Evolutionary conservation across 805 yeast genomes (phyloP).

Genomic region (Phaffomyces antillensis): DNA sequence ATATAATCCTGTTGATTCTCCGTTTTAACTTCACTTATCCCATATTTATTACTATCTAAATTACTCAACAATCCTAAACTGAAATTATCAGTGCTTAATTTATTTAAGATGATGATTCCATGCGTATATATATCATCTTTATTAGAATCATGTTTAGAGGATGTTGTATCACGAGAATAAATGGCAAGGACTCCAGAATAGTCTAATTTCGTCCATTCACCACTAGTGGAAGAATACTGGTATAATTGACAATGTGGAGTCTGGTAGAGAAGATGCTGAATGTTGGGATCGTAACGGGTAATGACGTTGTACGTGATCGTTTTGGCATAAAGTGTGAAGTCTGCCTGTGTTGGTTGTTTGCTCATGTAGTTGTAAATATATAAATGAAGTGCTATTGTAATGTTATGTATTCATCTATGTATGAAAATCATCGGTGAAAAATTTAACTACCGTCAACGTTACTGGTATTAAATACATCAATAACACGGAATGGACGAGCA

Average conservation of each 20-base stretch:
- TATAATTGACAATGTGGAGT: constrained; percentile 70
- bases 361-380: neutral
- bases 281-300: constrained; percentile 66
- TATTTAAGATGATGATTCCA: constrained; percentile 64
- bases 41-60: constrained; percentile 33
- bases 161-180: constrained; percentile 41
- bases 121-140: constrained; percentile 41
- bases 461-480: neutral
- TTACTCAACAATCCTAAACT: constrained; percentile 62
- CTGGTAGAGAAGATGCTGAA: constrained; percentile 58
- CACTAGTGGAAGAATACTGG: constrained; percentile 41
- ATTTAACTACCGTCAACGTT: neutral
- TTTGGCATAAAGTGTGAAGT: constrained; percentile 40
- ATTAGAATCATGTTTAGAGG: constrained; percentile 10
- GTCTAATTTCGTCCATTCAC: constrained; percentile 67
- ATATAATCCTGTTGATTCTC: constrained; percentile 65
- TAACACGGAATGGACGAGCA: constrained; percentile 11
- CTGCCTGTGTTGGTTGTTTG: neutral
- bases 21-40: constrained; percentile 46
- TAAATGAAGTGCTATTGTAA: too few relatives aligned
- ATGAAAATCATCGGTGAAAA: neutral
- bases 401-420: too few relatives aligned
- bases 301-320: constrained; percentile 72
- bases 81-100: constrained; percentile 63
- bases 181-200: constrained; percentile 65